These are phyloP conservation scores for Skeletonema costatum DNA, from an alignment of 108 stramenopile species.

Conservation along the genomic window DNA sequence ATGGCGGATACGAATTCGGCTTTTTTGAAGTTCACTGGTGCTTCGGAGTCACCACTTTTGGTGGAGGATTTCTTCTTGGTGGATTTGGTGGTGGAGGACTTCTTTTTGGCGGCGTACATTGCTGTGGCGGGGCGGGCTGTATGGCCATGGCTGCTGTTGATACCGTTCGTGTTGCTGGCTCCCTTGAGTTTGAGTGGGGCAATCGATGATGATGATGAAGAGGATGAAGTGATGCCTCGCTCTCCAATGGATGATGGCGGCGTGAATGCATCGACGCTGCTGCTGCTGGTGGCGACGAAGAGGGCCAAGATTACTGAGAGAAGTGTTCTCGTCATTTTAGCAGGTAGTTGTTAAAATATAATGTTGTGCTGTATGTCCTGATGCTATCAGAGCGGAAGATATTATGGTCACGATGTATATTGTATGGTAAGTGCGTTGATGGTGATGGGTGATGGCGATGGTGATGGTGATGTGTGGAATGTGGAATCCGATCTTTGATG, in stretches of 20 bases:
- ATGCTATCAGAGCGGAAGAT: neutral
- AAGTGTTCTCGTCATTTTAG: neutral
- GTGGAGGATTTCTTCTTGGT: neutral
- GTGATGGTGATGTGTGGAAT: neutral
- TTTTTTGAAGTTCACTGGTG: conserved; percentile 67
- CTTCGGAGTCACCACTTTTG: too few relatives aligned
- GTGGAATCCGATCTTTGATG: too few relatives aligned
- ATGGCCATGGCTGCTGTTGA: neutral
- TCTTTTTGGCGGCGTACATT: neutral
- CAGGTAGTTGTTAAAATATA: too few relatives aligned
- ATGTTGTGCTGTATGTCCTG: too few relatives aligned
- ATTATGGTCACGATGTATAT: neutral
- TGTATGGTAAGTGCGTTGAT: neutral
- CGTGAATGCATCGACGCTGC: neutral
- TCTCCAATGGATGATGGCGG: neutral
- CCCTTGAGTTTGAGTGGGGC: neutral
- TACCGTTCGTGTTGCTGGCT: neutral
- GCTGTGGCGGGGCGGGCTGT: neutral
- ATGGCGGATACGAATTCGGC: conserved; percentile 74
- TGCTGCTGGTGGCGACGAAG: neutral
- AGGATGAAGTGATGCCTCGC: neutral
- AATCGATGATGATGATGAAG: neutral
- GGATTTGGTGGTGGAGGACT: neutral
- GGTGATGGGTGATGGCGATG: neutral
- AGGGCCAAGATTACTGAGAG: neutral